Base-by-base conservation (phyloP, 2,329 filamentous ascomycete genomes). In the Aspergillus novoparasiticus region DNA sequence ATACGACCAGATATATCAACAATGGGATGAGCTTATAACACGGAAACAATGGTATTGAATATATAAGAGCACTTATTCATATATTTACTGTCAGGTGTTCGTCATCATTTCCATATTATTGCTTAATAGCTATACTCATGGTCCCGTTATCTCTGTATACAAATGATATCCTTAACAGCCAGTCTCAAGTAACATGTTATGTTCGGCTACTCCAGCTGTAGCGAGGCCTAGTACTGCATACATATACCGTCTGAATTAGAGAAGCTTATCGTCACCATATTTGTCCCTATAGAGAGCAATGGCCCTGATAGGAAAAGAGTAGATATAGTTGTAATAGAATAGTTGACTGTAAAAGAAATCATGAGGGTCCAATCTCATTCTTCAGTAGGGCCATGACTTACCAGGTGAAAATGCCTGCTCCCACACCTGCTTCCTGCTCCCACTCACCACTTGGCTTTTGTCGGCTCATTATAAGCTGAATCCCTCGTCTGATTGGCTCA, bases 391-490 rank as follows among this genome's bases (percentile, higher is more conserved):
- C 9, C 39, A 41, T 4, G 39, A 41, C 39, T 41, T 59, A 62
- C 59, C 62, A 64, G 23, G 62, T 64, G 1, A 64, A 16, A 1
- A 62, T 39, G 1, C 62, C 62, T 51, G 59, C 23, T 19, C 59
- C 59, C 4, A 61, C 59, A 11, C 43, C 28, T 21, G 30, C 28
- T 39, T 65, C 63, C 28, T 65, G 63, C 28, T 41, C 21, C 63
- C 63, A 65, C 12, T 65, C 45, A 0, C 63, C 63, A 9, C 41
- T 60, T 0, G 60, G 26, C 5, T 62, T 56, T 39, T 65, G 63
- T 8, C 60, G 63, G 16, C 57, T 51, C 19, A 63, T 45, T 1
- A 65, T 63, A 2, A 65, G 57, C 4, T 28, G 4, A 3, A 65
- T 41, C 0, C 63, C 63, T 26, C 30, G n/a, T 11, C 30, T 36